A percentile compares a stretch with the other conserved stretches of the same genome.
phyloP scores from a whole-genome alignment of 225 moss, liverwort and hornwort species.

The Polytrichum formosum region DNA sequence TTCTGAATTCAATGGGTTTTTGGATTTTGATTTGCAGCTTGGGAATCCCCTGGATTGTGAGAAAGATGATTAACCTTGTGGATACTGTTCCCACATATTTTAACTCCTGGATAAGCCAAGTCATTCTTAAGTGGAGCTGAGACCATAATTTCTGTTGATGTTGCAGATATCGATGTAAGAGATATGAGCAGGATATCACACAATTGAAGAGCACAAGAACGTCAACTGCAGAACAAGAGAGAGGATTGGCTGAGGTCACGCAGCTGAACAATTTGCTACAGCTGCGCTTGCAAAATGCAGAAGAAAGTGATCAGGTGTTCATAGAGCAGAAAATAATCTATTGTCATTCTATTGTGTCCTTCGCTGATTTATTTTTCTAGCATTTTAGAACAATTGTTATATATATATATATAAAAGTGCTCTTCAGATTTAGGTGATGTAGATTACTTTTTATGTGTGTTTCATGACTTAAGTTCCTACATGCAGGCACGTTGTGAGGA shows the following conservation, averaged over 20 bases:
- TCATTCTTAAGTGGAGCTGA: no score
- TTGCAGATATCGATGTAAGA: conserved; percentile 61
- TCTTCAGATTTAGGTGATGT: no score
- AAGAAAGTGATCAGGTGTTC: conserved; percentile 54
- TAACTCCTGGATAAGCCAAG: no score
- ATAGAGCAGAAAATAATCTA: neutral
- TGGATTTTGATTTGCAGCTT: no score
- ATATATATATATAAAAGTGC: no score
- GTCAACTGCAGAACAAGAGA: conserved; percentile 41
- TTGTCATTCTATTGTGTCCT: neutral
- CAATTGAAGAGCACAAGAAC: conserved; percentile 45
- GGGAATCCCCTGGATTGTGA: neutral
- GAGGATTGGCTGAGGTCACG: conserved; percentile 52
- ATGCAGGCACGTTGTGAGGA: conserved; percentile 43
- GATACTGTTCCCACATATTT: neutral
- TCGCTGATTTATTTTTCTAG: neutral
- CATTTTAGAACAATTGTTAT: no score
- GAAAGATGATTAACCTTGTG: neutral
- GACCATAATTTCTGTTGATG: conserved; percentile 5
- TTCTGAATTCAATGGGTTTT: no score
- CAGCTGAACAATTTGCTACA: conserved; percentile 62
- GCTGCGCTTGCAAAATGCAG: conserved; percentile 43
- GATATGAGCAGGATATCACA: conserved; percentile 63
- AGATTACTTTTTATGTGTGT: no score
- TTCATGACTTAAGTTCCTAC: conserved; percentile 1